Conservation (phyloP, 345 rosid genomes). For the Aquilaria yunnanensis region DNA sequence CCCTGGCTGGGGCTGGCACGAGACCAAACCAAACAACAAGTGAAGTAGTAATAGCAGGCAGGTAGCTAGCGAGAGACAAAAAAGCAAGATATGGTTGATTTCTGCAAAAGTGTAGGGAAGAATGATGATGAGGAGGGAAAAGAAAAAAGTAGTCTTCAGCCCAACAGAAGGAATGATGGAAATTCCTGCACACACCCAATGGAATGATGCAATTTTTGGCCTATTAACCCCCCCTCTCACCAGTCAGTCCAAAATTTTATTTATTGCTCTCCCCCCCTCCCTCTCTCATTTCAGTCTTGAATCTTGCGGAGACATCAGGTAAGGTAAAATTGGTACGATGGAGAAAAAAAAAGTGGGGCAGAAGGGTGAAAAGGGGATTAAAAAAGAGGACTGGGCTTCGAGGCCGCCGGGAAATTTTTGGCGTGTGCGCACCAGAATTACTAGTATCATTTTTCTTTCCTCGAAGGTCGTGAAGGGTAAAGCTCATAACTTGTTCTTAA, state of each 20-base stretch:
- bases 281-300: no score
- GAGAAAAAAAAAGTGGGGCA: background rate
- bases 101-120: background rate
- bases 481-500: no score
- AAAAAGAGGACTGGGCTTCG: conserved; percentile 14
- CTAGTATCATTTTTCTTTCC: background rate
- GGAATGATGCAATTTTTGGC: conserved; percentile 21
- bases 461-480: conserved; percentile 2
- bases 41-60: background rate
- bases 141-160: background rate
- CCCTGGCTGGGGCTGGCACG: background rate
- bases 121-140: background rate
- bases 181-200: conserved; percentile 20
- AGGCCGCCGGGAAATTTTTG: conserved; percentile 29
- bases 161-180: conserved; percentile 27
- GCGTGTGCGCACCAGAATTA: conserved; percentile 9
- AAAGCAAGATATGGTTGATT: background rate
- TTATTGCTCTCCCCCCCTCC: no score
- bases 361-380: background rate
- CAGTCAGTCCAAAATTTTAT: no score
- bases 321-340: no score
- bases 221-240: no score
- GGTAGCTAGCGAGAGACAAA: no score
- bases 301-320: no score
- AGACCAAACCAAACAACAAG: conserved; percentile 1